A percentile compares a stretch with the other conserved stretches of the same genome.
Evolutionary conservation across 2,329 filamentous ascomycete genomes (phyloP).

Genomic region (Talaromyces islandicus): DNA sequence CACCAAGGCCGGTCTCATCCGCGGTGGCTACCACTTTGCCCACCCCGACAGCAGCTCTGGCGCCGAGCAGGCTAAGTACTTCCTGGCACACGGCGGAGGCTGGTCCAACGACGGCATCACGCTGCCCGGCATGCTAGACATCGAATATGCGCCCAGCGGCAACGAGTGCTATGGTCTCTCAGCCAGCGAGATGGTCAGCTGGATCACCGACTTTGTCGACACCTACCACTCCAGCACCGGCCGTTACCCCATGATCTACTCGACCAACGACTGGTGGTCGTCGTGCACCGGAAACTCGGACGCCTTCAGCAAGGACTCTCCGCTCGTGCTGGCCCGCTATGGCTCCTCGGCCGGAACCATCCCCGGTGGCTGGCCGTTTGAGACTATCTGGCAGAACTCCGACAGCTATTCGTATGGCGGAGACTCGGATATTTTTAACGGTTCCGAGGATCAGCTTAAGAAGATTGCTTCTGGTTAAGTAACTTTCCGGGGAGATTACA

Average conservation of each 20-base stretch:
- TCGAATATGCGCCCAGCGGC: constrained; percentile 40
- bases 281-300: constrained; percentile 47
- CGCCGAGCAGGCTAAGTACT: constrained; percentile 46
- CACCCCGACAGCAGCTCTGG: constrained; percentile 41
- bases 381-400: constrained; percentile 53
- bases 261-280: constrained; percentile 50
- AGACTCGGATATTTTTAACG: constrained; percentile 50
- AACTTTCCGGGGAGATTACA: not conserved
- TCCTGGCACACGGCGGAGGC: constrained; percentile 49
- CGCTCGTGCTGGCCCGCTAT: constrained; percentile 46
- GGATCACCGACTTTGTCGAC: constrained; percentile 50
- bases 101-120: constrained; percentile 51
- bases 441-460: constrained; percentile 29
- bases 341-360: constrained; percentile 37
- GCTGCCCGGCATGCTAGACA: constrained; percentile 53
- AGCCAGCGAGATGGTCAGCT: constrained; percentile 44
- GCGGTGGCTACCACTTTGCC: constrained; percentile 54
- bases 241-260: constrained; percentile 50
- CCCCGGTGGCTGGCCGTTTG: constrained; percentile 47
- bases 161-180: constrained; percentile 42
- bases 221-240: constrained; percentile 44
- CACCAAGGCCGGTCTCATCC: constrained; percentile 48
- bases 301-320: constrained; percentile 42
- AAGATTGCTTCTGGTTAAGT: constrained; percentile 14
- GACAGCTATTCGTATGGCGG: constrained; percentile 47